Evolutionary conservation across 331 rosid species (phyloP), one percentile per base, ranked within the genome.

Genomic region (Quercus phellos): DNA sequence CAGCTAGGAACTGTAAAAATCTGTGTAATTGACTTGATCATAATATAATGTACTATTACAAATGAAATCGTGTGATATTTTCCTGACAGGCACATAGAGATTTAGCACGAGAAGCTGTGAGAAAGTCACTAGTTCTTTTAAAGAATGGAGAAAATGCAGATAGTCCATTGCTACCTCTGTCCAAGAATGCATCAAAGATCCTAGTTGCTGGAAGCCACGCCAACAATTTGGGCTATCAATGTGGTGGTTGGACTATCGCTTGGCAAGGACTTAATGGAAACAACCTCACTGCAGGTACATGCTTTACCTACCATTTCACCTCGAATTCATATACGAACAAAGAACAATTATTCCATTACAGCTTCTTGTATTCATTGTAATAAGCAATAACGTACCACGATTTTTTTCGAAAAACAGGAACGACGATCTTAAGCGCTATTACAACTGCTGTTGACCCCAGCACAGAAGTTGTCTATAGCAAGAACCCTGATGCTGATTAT

Each of bases 181-280:
- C 80, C 4, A 83, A 75, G 59, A 83, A 64, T 26, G 80, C 81
- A 14, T 22, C 75, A 14, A 75, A 59, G 78, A 83, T 83, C 46
- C 78, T 83, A 13, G 86, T 83, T 29, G 86, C 81, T 22, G 83
- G 86, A 55, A 24, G 55, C 51, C 86, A 83, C 56, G 81, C 86
- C 21, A 55, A 83, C 71, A 79, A 79, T 43, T 32, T 79, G 64
- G 86, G 86, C 50, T 78, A 78, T 74, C 86, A 83, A 71, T 82
- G 83, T 29, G 86, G 86, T 4, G 86, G 86, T 13, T 83, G 86
- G 86, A 78, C 80, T 18, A 56, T 83, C n/a, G 76, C 82, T 32
- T 83, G 86, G 86, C 83, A 74, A 16, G 86, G 86, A 60, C 70
- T 74, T 2, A 42, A 66, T 63, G 83, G 86, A 66, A 83, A 83